Base-by-base conservation (phyloP, 2,329 filamentous ascomycete genomes). In the Pseudocercospora ulei region DNA sequence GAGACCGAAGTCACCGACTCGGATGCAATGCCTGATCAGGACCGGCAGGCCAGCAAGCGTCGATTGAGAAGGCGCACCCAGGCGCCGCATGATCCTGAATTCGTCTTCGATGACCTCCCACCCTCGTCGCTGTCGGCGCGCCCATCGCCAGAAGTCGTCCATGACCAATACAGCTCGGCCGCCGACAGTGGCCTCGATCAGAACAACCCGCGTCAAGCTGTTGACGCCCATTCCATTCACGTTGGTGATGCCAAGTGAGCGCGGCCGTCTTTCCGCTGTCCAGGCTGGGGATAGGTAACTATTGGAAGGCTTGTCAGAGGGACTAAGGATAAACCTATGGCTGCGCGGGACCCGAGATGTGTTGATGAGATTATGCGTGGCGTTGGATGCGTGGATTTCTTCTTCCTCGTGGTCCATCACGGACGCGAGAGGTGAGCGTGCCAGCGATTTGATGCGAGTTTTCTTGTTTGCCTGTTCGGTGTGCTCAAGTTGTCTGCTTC, bases 1-100 rank as follows among this genome's bases (percentile, higher is more conserved):
- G 63, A 67, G 35, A 60, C 60, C 37, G 65, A 62, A 45, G 58
- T 60, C 33, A 62, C 62, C 13, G 63, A 66, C 38, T 53, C 58
- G 25, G 64, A 66, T 13, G 59, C 57, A 9, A 52, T 63, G 16
- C 61, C 63, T 38, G 55, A 56, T 38, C 55, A 60, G 16, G 63
- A 66, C 37, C 49, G 61, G 25, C 57, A 60, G 24, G 51, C 52
- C 5, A 59, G 50, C 17, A 58, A 62, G 36, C 62, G 66, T 18
- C 60, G 66, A 30, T 56, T 68, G 23, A 58, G 65, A 41, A 58
- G 65, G 37, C 58, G 64, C 11, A 57, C 65, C 9, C 53, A 61
- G 13, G 63, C 62, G 9, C 62, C 62, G 7, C 54, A 52, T 35
- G 60, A 64, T 13, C 16, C 36, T 20, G 40, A 31, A 4, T 27